Evolutionary conservation across 2,329 filamentous ascomycete genomes (phyloP), one percentile per base, ranked within the genome.

Genomic region (Cytospora schulzeri): DNA sequence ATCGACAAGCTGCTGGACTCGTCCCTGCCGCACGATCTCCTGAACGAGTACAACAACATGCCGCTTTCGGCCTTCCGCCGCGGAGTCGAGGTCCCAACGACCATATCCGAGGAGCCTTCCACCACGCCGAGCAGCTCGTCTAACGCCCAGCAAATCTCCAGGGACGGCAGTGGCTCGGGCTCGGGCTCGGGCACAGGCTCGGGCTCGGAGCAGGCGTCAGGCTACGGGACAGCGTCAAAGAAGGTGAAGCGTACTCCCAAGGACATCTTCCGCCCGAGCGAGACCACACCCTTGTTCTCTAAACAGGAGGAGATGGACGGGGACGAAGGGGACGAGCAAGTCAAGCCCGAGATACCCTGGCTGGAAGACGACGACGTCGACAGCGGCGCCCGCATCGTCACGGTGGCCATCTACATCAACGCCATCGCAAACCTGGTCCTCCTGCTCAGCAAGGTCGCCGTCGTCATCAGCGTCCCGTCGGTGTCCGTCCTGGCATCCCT

Each of bases 1-100:
- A 97, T 97, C 71, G 94, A 97, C 77, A 87, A 90, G 60, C 81
- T 98, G 63, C 84, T 98, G 67, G 93, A 97, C 77, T 97, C 92
- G 11, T 93, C 92, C 33, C 85, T 97, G n/a, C 93, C 93, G 2
- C 93, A 96, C 73, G 89, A 94, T 71, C 81, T 98, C 53, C 88
- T 98, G 64, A 93, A 96, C 73, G 93, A 97, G 76, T 97, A 97
- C 76, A 88, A 88, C 68, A 81, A 89, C 68, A 80, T 87, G 57
- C 81, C 85, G 52, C 80, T 81, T 24, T 83, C 81, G 48, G 81
- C 81, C 28, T 82, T 85, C 68, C 81, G 80, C 56, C 81, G 80
- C 54, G 78, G 80, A 57, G 72, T 85, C 64, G 84, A 87, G 69
- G 84, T 92, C 8, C 91, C 92, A 1, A 81, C 85, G 35, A 93